Evolutionary conservation across 2,329 filamentous ascomycete species (phyloP).

Genomic region (Epichloe bromicola): DNA sequence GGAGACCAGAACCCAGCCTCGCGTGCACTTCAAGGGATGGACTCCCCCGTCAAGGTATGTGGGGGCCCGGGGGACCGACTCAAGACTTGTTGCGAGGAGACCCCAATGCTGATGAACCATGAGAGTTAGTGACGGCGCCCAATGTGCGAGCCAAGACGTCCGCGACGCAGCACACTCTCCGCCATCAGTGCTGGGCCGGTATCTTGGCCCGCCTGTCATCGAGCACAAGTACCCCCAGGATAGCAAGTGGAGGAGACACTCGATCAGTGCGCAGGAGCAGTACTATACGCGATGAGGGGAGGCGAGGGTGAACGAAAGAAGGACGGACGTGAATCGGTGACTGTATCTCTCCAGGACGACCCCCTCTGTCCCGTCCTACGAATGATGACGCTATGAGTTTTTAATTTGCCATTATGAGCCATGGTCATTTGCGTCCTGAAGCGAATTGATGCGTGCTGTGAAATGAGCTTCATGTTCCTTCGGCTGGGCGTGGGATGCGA

Average conservation of each 20-base stretch:
- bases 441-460: no score
- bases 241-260: slow-evolving; percentile 16
- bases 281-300: slow-evolving; percentile 11
- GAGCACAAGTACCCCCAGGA: slow-evolving; percentile 20
- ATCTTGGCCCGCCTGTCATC: slow-evolving; percentile 15
- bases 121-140: background rate
- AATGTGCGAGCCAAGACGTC: slow-evolving; percentile 2
- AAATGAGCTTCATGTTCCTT: no score
- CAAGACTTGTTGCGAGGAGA: background rate
- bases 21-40: background rate
- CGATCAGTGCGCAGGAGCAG: slow-evolving; percentile 19
- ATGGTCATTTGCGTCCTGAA: no score
- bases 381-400: background rate
- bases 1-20: background rate
- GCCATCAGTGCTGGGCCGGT: slow-evolving; percentile 13
- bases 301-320: background rate
- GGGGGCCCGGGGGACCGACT: no score
- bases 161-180: slow-evolving; percentile 14
- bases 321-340: background rate
- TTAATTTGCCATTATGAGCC: background rate
- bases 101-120: background rate
- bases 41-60: background rate
- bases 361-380: background rate
- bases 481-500: no score
- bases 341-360: background rate